Conservation (phyloP, 148 eudicot genomes). For the Chenopodium album region DNA sequence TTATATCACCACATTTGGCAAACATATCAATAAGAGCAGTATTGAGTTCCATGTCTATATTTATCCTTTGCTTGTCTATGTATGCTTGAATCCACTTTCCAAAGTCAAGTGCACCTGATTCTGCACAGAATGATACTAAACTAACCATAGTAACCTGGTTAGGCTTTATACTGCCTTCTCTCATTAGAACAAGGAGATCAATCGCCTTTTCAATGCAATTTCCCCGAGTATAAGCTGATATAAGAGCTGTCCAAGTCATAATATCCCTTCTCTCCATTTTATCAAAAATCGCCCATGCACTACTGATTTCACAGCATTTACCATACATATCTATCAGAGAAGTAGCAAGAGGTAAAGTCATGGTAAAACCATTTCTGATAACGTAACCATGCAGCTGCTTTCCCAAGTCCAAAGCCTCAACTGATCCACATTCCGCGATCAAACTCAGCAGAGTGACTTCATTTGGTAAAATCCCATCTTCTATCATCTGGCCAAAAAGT, state of each 20-base stretch:
- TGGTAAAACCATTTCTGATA: slow-evolving; percentile 29
- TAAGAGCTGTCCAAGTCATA: slow-evolving; percentile 36
- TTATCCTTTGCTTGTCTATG: slow-evolving; percentile 29
- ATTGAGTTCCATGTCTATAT: slow-evolving; percentile 28
- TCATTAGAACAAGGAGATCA: slow-evolving; percentile 31
- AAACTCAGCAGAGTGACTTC: slow-evolving; percentile 51
- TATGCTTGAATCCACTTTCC: slow-evolving; percentile 34
- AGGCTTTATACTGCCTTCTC: slow-evolving; percentile 24
- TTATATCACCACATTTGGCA: slow-evolving; percentile 38
- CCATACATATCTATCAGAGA: slow-evolving; percentile 43
- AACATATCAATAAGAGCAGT: slow-evolving; percentile 41
- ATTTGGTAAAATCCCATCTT: slow-evolving; percentile 44
- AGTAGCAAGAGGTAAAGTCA: slow-evolving; percentile 30
- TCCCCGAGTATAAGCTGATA: slow-evolving; percentile 31
- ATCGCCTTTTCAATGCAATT: slow-evolving; percentile 27
- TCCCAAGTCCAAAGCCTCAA: slow-evolving; percentile 50
- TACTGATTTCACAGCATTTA: slow-evolving; percentile 24
- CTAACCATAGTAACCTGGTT: slow-evolving; percentile 39
- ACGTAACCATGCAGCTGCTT: slow-evolving; percentile 35
- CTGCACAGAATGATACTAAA: slow-evolving; percentile 32
- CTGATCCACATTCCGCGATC: slow-evolving; percentile 51
- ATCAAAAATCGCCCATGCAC: slow-evolving; percentile 30
- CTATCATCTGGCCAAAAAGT: slow-evolving; percentile 44
- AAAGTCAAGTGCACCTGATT: slow-evolving; percentile 34
- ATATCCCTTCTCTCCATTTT: slow-evolving; percentile 26